These are phyloP conservation scores for Selaginella tamariscina DNA, from an alignment of 75 land plant species.

Conservation along the genomic window DNA sequence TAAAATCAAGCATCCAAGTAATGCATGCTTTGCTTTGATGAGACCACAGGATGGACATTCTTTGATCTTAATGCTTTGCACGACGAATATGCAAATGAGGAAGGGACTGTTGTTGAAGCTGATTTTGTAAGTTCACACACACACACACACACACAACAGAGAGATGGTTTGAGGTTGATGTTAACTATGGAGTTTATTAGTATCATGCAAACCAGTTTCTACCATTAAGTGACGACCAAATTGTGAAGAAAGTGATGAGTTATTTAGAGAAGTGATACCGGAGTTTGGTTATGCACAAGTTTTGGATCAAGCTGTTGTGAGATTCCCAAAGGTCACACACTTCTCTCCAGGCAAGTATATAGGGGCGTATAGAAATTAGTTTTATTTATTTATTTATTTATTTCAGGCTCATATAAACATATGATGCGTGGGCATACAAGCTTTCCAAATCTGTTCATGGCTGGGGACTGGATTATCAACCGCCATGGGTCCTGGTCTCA, in stretches of 20 bases:
- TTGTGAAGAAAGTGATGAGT: slow-evolving; percentile 43
- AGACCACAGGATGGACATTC: slow-evolving; percentile 62
- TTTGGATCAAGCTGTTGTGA: slow-evolving; percentile 42
- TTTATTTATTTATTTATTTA: background rate
- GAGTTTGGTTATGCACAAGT: slow-evolving; percentile 43
- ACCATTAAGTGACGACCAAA: slow-evolving; percentile 46
- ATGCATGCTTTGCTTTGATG: slow-evolving; percentile 57
- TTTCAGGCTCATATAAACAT: slow-evolving; percentile 69
- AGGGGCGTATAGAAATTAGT: background rate
- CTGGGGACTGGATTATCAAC: slow-evolving; percentile 77
- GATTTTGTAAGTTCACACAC: slow-evolving; percentile 51
- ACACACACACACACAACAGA: background rate
- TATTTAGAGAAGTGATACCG: slow-evolving; percentile 46
- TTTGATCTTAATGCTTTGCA: slow-evolving; percentile 60
- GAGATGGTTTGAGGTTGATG: background rate
- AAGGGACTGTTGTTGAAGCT: slow-evolving; percentile 58
- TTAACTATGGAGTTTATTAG: slow-evolving; percentile 21
- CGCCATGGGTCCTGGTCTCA: slow-evolving; percentile 88
- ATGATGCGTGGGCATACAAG: slow-evolving; percentile 78
- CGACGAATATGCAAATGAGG: slow-evolving; percentile 58
- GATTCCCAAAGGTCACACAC: slow-evolving; percentile 62
- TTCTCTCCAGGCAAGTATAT: slow-evolving; percentile 60
- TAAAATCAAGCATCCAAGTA: slow-evolving; percentile 44
- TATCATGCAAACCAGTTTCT: slow-evolving; percentile 69
- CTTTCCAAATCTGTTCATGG: slow-evolving; percentile 77